Percentiles rank a stretch among this genome's conserved stretches.
These are phyloP conservation scores for Serendipita vermifera DNA, from an alignment of 768 basidiomycete species.

Conservation along the genomic window DNA sequence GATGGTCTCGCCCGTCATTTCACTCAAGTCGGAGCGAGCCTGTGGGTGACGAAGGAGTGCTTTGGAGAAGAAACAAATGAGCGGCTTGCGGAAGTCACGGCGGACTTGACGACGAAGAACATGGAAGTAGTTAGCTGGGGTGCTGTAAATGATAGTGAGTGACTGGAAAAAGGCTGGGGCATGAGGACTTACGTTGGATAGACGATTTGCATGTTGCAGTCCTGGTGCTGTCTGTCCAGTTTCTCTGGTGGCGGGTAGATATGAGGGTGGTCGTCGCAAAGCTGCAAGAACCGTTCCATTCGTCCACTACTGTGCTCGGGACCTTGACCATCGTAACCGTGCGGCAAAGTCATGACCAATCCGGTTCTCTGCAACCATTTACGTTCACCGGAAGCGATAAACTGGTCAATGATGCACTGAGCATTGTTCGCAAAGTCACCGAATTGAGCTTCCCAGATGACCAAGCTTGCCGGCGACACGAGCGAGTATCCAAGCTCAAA, in stretches of 20 bases:
- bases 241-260: constrained; percentile 80
- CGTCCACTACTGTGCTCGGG: constrained; percentile 96
- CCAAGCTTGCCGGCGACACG: constrained; percentile 83
- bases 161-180: neutral
- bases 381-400: constrained; percentile 91
- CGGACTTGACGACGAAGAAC: constrained; percentile 93
- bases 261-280: constrained; percentile 94
- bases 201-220: constrained; percentile 98
- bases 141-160: constrained; percentile 31
- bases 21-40: constrained; percentile 72
- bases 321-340: constrained; percentile 97
- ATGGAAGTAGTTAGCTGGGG: constrained; percentile 97
- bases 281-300: constrained; percentile 91
- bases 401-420: constrained; percentile 97
- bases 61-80: constrained; percentile 96
- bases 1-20: constrained; percentile 77
- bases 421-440: constrained; percentile 98
- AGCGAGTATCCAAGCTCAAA: constrained; percentile 98
- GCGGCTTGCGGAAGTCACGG: constrained; percentile 97
- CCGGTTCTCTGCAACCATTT: constrained; percentile 96
- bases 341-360: constrained; percentile 76
- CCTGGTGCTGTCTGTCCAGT: constrained; percentile 90
- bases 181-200: constrained; percentile 68
- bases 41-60: constrained; percentile 87
- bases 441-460: constrained; percentile 98